A percentile compares a stretch with the other conserved stretches of the same genome.
Conservation (phyloP, 176 grass and related monocot genomes). For the Cenchrus americanus region DNA sequence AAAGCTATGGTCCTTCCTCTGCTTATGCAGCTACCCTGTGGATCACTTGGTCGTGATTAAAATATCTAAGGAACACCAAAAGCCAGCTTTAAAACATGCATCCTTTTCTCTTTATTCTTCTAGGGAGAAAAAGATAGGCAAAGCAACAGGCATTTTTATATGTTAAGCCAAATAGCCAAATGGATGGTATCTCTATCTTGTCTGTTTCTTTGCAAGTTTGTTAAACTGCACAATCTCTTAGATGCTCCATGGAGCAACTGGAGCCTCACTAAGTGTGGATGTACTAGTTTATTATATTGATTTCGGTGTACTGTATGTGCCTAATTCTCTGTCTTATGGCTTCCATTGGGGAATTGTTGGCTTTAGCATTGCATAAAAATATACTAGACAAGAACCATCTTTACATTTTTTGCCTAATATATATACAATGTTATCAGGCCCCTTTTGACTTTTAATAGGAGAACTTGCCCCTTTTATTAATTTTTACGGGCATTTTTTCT, state of each 20-base stretch:
- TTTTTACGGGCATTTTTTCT: not conserved
- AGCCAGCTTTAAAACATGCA: constrained; percentile 15
- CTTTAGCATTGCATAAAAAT: constrained; percentile 42
- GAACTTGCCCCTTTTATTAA: not conserved
- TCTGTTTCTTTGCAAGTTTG: constrained; percentile 39
- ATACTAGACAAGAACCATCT: constrained; percentile 31
- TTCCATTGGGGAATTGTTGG: constrained; percentile 41
- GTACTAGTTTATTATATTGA: not conserved
- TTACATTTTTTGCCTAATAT: constrained; percentile 11
- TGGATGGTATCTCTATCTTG: constrained; percentile 38
- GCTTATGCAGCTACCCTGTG: not conserved
- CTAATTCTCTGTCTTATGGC: constrained; percentile 41
- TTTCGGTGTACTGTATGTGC: constrained; percentile 4
- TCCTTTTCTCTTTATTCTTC: constrained; percentile 44
- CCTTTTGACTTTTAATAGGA: not conserved
- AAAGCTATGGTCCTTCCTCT: not conserved
- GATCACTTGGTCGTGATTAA: constrained; percentile 4
- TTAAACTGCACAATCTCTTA: constrained; percentile 25
- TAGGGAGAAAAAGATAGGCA: not conserved
- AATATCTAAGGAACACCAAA: constrained; percentile 34
- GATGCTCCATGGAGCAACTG: constrained; percentile 43
- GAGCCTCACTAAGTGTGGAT: constrained; percentile 46
- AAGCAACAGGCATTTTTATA: constrained; percentile 24
- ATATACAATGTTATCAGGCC: not conserved
- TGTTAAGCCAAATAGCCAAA: not conserved